Evolutionary conservation across 345 rosid genomes (phyloP).

Genomic region (Noccaea bulbosa): DNA sequence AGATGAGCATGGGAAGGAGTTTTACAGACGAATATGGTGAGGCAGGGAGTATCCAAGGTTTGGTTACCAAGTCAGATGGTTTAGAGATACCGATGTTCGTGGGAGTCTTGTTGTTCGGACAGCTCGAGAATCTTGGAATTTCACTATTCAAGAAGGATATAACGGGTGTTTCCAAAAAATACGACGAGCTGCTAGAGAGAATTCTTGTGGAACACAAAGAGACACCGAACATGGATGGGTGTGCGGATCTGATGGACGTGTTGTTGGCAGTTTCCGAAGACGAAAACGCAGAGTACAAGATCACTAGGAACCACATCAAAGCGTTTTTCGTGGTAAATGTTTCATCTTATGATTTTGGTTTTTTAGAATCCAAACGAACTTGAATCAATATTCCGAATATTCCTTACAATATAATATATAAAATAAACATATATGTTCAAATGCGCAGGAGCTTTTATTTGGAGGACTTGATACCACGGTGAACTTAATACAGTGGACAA

Average conservation of each 20-base stretch:
- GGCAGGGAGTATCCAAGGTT: conserved; percentile 3
- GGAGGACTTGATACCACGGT: background rate
- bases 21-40: conserved; percentile 5
- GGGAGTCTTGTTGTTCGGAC: background rate
- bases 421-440: background rate
- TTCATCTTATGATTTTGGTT: background rate
- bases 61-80: background rate
- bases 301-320: conserved; percentile 14
- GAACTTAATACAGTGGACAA: conserved; percentile 7
- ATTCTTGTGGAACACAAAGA: conserved; percentile 3
- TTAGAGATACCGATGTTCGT: background rate
- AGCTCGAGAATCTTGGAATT: conserved; percentile 1
- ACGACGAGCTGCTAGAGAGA: conserved; percentile 1
- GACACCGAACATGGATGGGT: background rate
- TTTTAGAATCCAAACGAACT: no score
- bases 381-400: no score
- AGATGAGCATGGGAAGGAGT: conserved; percentile 9
- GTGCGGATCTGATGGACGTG: background rate
- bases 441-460: background rate
- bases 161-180: background rate
- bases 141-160: background rate
- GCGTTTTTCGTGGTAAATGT: conserved; percentile 7
- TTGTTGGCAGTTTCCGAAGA: conserved; percentile 2
- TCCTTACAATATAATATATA: no score
- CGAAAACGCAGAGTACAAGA: conserved; percentile 7